Evolutionary conservation across 108 stramenopile species (phyloP).

Genomic region (Aurantiochytrium sp.): DNA sequence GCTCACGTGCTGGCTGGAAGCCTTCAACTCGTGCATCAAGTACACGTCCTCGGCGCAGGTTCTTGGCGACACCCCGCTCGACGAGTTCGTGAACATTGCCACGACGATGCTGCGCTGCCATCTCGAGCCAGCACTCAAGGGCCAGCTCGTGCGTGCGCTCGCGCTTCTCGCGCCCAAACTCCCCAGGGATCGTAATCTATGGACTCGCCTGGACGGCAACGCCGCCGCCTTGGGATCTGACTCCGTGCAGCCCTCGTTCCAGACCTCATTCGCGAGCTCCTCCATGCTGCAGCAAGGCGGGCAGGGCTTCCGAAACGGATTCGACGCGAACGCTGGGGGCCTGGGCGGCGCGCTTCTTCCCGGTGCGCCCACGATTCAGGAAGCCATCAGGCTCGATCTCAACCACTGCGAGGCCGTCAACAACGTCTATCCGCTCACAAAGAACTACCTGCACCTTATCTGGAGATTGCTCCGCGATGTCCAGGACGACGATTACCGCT

Average conservation of each 20-base stretch:
- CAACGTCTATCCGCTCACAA: not conserved
- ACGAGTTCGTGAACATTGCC: not conserved
- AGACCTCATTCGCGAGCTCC: not conserved
- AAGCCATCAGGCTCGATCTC: not conserved
- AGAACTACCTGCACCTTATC: not conserved
- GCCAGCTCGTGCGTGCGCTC: not conserved
- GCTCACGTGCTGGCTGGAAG: slow-evolving; percentile 21
- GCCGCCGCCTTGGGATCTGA: no score
- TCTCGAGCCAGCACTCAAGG: slow-evolving; percentile 18
- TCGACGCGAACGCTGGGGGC: not conserved
- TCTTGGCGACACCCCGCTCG: not conserved
- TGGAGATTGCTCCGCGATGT: not conserved
- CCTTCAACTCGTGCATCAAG: not conserved
- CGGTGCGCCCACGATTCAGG: not conserved
- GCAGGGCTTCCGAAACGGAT: not conserved
- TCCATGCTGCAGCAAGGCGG: not conserved
- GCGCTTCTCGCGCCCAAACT: not conserved
- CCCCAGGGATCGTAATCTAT: not conserved
- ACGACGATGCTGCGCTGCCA: not conserved
- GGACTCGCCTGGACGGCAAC: not conserved
- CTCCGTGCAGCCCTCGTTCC: no score
- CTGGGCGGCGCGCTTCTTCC: no score
- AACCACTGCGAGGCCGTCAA: not conserved
- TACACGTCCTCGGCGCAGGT: no score
- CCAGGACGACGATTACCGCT: not conserved